Conservation (phyloP, 768 basidiomycete genomes). For the Boletus pseudo-olivaceus region DNA sequence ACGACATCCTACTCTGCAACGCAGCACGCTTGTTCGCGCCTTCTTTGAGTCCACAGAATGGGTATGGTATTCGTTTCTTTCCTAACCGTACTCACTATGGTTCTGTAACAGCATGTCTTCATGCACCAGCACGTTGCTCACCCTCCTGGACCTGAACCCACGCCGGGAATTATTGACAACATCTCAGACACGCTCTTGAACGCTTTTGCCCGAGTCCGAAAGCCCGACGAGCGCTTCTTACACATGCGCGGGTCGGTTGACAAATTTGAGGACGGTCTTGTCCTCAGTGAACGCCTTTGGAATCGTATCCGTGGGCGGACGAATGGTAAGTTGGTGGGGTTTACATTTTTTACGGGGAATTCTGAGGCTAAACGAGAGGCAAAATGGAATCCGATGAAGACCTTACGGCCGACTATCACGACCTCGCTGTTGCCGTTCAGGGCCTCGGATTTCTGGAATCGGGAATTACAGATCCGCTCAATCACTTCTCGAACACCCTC, state of each 20-base stretch:
- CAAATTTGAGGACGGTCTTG: conserved; percentile 94
- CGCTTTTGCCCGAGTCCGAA: conserved; percentile 92
- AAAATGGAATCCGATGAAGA: conserved; percentile 83
- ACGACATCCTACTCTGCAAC: conserved; percentile 92
- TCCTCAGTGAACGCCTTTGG: conserved; percentile 76
- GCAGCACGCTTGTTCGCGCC: conserved; percentile 85
- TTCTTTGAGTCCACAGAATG: conserved; percentile 99
- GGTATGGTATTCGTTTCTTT: conserved; percentile 47
- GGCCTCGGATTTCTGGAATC: conserved; percentile 97
- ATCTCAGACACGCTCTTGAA: conserved; percentile 95
- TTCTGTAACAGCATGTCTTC: conserved; percentile 69
- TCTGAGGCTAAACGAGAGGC: conserved; percentile 88
- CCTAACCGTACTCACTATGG: conserved; percentile 1
- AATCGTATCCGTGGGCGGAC: conserved; percentile 74
- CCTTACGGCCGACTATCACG: conserved; percentile 95
- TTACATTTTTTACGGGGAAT: conserved; percentile 33
- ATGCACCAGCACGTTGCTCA: conserved; percentile 97
- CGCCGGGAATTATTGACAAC: conserved; percentile 84
- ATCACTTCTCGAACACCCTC: conserved; percentile 94
- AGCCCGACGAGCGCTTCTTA: conserved; percentile 95
- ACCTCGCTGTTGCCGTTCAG: conserved; percentile 92
- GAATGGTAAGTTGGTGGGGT: conserved; percentile 62
- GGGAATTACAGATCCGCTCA: conserved; percentile 96
- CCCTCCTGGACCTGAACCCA: conserved; percentile 80
- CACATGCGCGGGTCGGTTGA: conserved; percentile 89